These are phyloP conservation scores for Nelumbo lutea DNA, from an alignment of 164 flowering plant genomes.

Conservation along the genomic window DNA sequence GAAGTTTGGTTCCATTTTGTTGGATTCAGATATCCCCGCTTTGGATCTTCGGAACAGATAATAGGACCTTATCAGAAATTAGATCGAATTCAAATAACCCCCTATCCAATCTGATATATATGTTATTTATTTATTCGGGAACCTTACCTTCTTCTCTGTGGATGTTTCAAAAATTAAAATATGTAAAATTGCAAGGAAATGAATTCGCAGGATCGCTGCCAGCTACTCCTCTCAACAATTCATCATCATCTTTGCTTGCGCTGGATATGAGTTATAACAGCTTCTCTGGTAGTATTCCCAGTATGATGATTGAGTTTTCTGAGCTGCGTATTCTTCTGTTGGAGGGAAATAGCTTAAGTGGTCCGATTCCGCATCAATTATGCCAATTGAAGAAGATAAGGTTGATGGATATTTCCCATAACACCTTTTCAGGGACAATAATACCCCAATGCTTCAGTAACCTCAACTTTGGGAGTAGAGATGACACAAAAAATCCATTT, in stretches of 20 bases:
- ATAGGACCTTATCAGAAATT: no score
- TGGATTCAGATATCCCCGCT: no score
- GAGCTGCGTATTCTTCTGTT: slow-evolving; percentile 3
- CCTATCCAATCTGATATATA: no score
- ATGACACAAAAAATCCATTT: background rate
- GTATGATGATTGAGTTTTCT: background rate
- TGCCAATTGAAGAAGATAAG: background rate
- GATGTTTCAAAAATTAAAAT: background rate
- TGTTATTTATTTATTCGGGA: background rate
- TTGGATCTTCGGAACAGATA: no score
- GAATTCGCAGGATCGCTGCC: slow-evolving; percentile 1
- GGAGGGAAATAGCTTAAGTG: background rate
- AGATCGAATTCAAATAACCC: no score
- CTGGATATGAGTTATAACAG: slow-evolving; percentile 1
- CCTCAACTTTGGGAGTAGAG: background rate
- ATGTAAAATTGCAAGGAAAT: slow-evolving; percentile 3
- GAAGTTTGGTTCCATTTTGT: no score
- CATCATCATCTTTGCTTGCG: background rate
- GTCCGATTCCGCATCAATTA: background rate
- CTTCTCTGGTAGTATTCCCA: slow-evolving; percentile 2
- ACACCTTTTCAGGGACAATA: background rate
- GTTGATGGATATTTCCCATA: slow-evolving; percentile 3
- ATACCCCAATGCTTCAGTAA: slow-evolving; percentile 1
- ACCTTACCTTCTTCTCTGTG: slow-evolving; percentile 3
- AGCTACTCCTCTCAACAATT: background rate